Conservation (phyloP, 73 alveolate genomes). For the Tetrahymena thermophila region DNA sequence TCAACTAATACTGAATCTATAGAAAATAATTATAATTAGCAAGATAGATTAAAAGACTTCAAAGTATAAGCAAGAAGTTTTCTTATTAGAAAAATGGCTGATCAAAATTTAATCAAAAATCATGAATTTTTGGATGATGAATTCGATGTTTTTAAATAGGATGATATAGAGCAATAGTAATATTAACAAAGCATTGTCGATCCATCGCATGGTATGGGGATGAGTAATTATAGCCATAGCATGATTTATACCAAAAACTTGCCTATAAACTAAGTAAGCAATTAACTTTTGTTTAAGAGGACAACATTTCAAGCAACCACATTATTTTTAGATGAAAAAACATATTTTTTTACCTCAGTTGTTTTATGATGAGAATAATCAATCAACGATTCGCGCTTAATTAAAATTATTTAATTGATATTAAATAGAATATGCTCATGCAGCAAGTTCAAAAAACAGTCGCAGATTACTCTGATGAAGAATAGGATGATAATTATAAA, state of each 20-base stretch:
- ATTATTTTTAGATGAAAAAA: neutral
- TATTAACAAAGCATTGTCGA: neutral
- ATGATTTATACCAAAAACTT: neutral
- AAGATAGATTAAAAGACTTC: neutral
- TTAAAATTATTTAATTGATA: neutral
- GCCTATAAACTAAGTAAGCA: neutral
- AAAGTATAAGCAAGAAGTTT: neutral
- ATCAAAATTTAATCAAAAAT: neutral
- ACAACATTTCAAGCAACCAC: neutral
- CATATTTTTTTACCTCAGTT: neutral
- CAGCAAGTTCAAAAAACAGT: neutral
- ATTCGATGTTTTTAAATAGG: neutral
- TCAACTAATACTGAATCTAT: neutral
- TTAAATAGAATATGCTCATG: neutral
- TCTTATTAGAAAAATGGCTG: neutral
- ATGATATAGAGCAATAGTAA: neutral
- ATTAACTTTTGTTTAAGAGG: no score
- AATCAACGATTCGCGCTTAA: neutral
- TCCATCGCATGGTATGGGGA: neutral
- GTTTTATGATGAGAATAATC: neutral
- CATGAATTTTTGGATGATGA: neutral
- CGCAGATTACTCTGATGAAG: neutral
- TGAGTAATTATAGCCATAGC: neutral
- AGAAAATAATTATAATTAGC: neutral
- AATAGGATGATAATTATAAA: neutral